Base-by-base conservation (phyloP, 2,329 filamentous ascomycete species). In the Diaporthe capsici region DNA sequence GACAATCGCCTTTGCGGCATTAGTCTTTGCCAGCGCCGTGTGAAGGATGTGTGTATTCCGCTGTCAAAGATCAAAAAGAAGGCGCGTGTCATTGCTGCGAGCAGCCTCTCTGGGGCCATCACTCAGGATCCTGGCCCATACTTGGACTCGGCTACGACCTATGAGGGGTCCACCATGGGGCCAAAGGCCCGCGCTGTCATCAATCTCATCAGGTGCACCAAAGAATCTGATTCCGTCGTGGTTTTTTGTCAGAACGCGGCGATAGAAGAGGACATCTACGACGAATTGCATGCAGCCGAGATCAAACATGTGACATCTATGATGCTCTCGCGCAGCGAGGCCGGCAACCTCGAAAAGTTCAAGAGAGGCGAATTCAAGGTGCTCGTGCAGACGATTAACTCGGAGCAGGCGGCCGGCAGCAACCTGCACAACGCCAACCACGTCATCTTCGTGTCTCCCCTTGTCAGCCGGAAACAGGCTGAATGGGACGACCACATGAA, bases 401-500 rank as follows among this genome's bases (percentile, higher is more conserved):
- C 81, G 12, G 79, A 82, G 5, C 82, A 85, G 42, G 83, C 85
- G 3, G 84, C 86, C 0, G 86, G 86, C 0, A 83, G 82, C 34
- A 87, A 87, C 75, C 79, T 87, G 17, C 83, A 83, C 15, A 80
- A 82, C 31, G 86, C 86, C 1, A 86, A 85, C 73, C 86, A 87
- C 72, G 79, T 87, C 67, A 81, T 88, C 57, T 87, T 87, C 71
- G 81, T 83, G 0, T 83, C 81, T 7, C 84, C 85, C 0, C 80
- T 83, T 8, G 65, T 83, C 20, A 82, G 81, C 28, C 76, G 77
- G 7, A 79, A 83, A 65, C 80, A 82, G 70, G 79, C 82, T 7
- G 79, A 81, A 6, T 86, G 82, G 65, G 79, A 83, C 12, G 80
- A 81, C 61, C 83, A 81, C 61, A 83, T 86, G 78, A 79, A 81